These are phyloP conservation scores for Xylaria bambusicola DNA, from an alignment of 495 filamentous ascomycete species.

Conservation along the genomic window DNA sequence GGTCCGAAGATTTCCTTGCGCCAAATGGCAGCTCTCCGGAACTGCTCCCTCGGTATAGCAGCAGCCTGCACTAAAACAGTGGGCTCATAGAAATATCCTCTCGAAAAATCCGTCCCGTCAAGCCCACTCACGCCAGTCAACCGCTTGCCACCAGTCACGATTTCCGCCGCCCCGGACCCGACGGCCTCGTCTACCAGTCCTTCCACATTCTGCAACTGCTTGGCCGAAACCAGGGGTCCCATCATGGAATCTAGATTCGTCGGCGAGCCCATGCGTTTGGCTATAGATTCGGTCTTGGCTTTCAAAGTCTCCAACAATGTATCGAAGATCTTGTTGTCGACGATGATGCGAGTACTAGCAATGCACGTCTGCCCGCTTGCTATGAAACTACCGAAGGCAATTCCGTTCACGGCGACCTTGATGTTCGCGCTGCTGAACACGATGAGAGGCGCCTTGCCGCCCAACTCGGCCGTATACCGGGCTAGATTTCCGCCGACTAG, in stretches of 20 bases:
- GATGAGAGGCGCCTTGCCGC: slow-evolving; percentile 61
- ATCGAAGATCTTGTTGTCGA: slow-evolving; percentile 49
- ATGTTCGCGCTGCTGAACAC: slow-evolving; percentile 56
- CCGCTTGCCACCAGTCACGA: slow-evolving; percentile 39
- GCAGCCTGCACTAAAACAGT: slow-evolving; percentile 49
- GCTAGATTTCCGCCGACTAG: slow-evolving; percentile 54
- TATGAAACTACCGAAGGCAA: slow-evolving; percentile 60
- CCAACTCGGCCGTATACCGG: slow-evolving; percentile 60
- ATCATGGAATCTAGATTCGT: slow-evolving; percentile 46
- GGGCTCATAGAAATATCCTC: slow-evolving; percentile 61
- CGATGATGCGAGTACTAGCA: slow-evolving; percentile 60
- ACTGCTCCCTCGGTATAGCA: slow-evolving; percentile 9
- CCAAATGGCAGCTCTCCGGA: slow-evolving; percentile 36
- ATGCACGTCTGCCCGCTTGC: slow-evolving; percentile 66
- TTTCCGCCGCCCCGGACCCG: slow-evolving; percentile 32
- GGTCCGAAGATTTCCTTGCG: slow-evolving; percentile 55
- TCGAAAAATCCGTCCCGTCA: slow-evolving; percentile 40
- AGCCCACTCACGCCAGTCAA: slow-evolving; percentile 30
- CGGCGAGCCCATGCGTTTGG: slow-evolving; percentile 51
- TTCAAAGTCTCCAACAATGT: slow-evolving; percentile 39
- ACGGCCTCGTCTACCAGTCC: slow-evolving; percentile 40
- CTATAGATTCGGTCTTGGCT: slow-evolving; percentile 42
- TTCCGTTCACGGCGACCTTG: slow-evolving; percentile 56
- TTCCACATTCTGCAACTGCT: slow-evolving; percentile 40
- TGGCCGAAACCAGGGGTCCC: slow-evolving; percentile 44